Evolutionary conservation across 1,284 basidiomycete genomes (phyloP).

Genomic region (Volvariella volvacea): DNA sequence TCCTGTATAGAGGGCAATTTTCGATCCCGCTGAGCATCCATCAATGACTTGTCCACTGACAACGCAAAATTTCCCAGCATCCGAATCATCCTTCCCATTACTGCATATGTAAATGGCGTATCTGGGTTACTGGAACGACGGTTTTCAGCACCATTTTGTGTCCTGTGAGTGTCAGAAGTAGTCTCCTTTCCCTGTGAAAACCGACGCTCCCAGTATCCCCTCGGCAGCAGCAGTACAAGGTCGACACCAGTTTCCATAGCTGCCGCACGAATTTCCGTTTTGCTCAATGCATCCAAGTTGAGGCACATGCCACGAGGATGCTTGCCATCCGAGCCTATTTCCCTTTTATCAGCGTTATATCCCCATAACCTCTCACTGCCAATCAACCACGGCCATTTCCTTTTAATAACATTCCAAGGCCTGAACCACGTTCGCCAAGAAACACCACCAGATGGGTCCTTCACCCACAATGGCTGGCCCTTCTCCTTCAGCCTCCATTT

Average conservation of each 20-base stretch:
- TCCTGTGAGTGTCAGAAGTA: too few species aligned
- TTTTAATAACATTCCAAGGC: conserved; percentile 3
- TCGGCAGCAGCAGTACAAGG: too few species aligned
- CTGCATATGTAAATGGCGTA: background rate
- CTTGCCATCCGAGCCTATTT: too few species aligned
- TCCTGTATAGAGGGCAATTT: background rate
- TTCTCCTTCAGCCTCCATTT: conserved; percentile 47
- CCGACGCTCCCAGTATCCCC: too few species aligned
- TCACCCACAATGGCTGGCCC: conserved; percentile 39
- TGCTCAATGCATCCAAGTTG: conserved; percentile 51
- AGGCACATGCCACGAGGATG: conserved; percentile 40
- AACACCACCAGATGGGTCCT: too few species aligned
- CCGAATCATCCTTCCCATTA: background rate
- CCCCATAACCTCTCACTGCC: too few species aligned
- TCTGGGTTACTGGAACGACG: background rate
- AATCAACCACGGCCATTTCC: conserved; percentile 12
- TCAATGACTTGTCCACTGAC: background rate
- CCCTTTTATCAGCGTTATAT: too few species aligned
- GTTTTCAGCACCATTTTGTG: too few species aligned
- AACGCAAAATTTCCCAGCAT: background rate
- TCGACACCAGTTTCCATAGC: conserved; percentile 36
- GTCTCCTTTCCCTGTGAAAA: too few species aligned
- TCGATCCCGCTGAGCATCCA: background rate
- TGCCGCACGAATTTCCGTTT: conserved; percentile 46
- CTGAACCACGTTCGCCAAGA: conserved; percentile 3